Evolutionary conservation across 139 green algal species (phyloP).

Genomic region (Closterium sp.): DNA sequence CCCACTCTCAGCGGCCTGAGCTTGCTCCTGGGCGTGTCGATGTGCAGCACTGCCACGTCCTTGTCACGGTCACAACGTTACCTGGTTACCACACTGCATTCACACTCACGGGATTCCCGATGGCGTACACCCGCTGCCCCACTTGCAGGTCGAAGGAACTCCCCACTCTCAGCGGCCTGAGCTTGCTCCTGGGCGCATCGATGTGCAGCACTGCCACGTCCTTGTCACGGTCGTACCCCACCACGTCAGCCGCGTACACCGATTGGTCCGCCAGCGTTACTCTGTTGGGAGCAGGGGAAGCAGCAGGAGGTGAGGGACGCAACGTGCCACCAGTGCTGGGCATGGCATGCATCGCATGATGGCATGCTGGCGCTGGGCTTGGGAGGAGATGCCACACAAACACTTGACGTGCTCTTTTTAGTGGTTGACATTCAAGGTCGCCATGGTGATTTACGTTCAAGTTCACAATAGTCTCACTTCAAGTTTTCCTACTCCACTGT

Average conservation of each 20-base stretch:
- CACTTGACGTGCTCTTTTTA: too few relatives aligned
- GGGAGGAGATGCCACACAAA: background rate
- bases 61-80: background rate
- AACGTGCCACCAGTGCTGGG: background rate
- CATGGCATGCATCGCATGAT: background rate
- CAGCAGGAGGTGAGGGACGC: background rate
- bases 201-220: constrained; percentile 63
- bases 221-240: constrained; percentile 64
- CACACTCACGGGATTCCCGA: constrained; percentile 61
- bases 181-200: constrained; percentile 33
- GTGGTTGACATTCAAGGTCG: too few relatives aligned
- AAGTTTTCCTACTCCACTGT: background rate
- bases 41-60: constrained; percentile 60
- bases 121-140: constrained; percentile 61
- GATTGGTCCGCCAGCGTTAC: constrained; percentile 50
- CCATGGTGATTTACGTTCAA: background rate
- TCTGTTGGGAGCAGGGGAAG: background rate
- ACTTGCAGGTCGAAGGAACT: constrained; percentile 53
- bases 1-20: too few relatives aligned
- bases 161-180: too few relatives aligned
- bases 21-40: constrained; percentile 49
- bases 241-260: constrained; percentile 50
- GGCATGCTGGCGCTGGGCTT: background rate
- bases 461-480: background rate
- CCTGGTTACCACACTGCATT: background rate